These are phyloP conservation scores for Kwoniella mangroviensis DNA, from an alignment of 768 basidiomycete genomes.

Conservation along the genomic window DNA sequence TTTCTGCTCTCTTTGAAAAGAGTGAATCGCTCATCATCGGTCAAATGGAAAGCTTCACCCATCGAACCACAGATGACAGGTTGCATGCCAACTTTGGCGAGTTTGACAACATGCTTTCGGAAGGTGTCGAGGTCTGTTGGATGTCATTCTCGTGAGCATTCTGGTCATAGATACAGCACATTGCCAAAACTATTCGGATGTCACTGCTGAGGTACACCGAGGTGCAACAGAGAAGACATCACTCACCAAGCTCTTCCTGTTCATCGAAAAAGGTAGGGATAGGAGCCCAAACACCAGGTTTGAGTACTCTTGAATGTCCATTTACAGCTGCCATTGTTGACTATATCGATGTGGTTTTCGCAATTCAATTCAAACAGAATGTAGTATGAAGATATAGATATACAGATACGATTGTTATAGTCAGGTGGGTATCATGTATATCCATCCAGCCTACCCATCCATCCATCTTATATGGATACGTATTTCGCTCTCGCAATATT, in stretches of 20 bases:
- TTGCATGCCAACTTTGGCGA: conserved; percentile 71
- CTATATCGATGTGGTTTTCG: background rate
- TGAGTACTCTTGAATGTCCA: conserved; percentile 63
- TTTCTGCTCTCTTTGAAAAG: conserved; percentile 72
- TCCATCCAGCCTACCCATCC: conserved; percentile 1
- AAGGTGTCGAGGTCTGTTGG: conserved; percentile 69
- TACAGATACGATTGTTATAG: background rate
- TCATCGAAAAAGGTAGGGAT: conserved; percentile 82
- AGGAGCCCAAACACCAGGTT: conserved; percentile 79
- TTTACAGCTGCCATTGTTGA: conserved; percentile 37
- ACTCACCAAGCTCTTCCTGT: conserved; percentile 81
- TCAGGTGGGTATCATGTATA: conserved; percentile 8
- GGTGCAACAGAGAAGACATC: background rate
- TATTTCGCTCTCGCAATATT: background rate
- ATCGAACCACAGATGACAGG: conserved; percentile 79
- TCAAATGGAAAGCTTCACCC: conserved; percentile 80
- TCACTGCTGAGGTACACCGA: background rate
- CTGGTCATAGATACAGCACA: background rate
- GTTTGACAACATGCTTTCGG: conserved; percentile 68
- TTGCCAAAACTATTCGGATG: too few species aligned
- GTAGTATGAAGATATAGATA: conserved; percentile 3
- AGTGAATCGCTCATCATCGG: conserved; percentile 69
- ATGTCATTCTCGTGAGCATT: conserved; percentile 11
- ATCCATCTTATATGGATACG: conserved; percentile 1
- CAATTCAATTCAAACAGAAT: background rate